Evolutionary conservation across 2,329 filamentous ascomycete species (phyloP).

Genomic region (Epicoccum nigrum): DNA sequence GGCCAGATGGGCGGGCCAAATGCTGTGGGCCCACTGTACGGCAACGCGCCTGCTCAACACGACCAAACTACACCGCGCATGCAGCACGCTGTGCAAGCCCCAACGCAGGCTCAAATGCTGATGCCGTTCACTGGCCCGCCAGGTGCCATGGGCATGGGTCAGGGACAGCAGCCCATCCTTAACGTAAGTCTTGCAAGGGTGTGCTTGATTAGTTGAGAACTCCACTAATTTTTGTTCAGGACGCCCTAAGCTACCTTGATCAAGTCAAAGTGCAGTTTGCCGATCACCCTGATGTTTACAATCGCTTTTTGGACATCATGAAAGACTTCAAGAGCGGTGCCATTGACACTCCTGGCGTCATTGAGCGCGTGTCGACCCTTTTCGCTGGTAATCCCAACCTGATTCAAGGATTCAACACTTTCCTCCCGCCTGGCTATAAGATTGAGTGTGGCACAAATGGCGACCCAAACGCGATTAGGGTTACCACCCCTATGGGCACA

Average conservation of each 20-base stretch:
- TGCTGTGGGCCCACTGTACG: slow-evolving; percentile 70
- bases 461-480: slow-evolving; percentile 93
- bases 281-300: slow-evolving; percentile 96
- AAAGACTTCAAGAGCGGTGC: slow-evolving; percentile 99
- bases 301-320: slow-evolving; percentile 97
- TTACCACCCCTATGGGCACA: slow-evolving; percentile 97
- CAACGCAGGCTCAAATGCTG: slow-evolving; percentile 59
- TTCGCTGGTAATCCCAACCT: slow-evolving; percentile 95
- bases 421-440: slow-evolving; percentile 90
- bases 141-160: slow-evolving; percentile 66
- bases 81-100: slow-evolving; percentile 66
- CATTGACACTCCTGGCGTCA: slow-evolving; percentile 97
- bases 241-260: slow-evolving; percentile 93
- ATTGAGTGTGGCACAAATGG: slow-evolving; percentile 95
- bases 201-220: slow-evolving; percentile 1
- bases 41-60: slow-evolving; percentile 70
- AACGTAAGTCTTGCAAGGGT: slow-evolving; percentile 50
- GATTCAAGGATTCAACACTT: slow-evolving; percentile 98
- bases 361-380: slow-evolving; percentile 91
- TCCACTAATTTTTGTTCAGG: slow-evolving; percentile 50
- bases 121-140: slow-evolving; percentile 54
- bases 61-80: slow-evolving; percentile 59
- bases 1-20: slow-evolving; percentile 63
- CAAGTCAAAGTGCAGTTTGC: slow-evolving; percentile 98
- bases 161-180: slow-evolving; percentile 84